phyloP scores from a whole-genome alignment of 768 basidiomycete genomes.

The Pulveroboletus sp. region DNA sequence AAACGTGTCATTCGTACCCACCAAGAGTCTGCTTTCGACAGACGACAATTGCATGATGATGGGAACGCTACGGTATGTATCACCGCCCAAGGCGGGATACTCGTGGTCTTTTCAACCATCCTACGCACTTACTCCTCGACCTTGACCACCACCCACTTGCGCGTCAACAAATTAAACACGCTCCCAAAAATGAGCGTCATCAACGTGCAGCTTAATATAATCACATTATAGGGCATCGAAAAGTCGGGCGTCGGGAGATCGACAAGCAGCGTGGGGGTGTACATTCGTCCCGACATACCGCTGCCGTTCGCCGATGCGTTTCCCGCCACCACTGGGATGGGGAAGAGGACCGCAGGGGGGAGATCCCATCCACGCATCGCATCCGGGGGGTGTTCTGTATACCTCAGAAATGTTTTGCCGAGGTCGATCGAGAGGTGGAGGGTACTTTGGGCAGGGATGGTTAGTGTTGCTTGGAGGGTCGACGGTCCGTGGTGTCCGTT shows the following conservation, averaged over 20 bases:
- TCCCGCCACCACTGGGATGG: conserved; percentile 11
- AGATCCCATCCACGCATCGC: conserved; percentile 95
- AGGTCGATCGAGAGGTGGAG: conserved; percentile 70
- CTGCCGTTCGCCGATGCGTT: conserved; percentile 1
- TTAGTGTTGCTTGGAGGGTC: conserved; percentile 68
- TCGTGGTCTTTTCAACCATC: too few species aligned
- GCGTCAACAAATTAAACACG: conserved; percentile 82
- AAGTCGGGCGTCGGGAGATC: conserved; percentile 99
- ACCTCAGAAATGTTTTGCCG: conserved; percentile 81
- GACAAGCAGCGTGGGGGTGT: conserved; percentile 78
- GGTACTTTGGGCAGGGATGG: conserved; percentile 65
- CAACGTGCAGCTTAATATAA: conserved; percentile 91
- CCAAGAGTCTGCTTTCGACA: too few species aligned
- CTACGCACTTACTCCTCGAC: conserved; percentile 19
- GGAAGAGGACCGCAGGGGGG: conserved; percentile 77
- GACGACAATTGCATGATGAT: too few species aligned
- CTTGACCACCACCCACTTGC: conserved; percentile 67
- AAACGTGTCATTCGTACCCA: too few species aligned
- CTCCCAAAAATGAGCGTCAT: conserved; percentile 93
- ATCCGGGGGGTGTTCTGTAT: conserved; percentile 95
- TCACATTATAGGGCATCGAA: conserved; percentile 99
- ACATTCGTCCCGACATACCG: conserved; percentile 46
- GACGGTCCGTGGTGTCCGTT: conserved; percentile 42
- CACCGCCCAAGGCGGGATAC: too few species aligned
- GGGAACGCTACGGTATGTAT: too few species aligned